Base-by-base conservation (phyloP, 192 early-diverging fungal species). In the Backusella tarrabulga region DNA sequence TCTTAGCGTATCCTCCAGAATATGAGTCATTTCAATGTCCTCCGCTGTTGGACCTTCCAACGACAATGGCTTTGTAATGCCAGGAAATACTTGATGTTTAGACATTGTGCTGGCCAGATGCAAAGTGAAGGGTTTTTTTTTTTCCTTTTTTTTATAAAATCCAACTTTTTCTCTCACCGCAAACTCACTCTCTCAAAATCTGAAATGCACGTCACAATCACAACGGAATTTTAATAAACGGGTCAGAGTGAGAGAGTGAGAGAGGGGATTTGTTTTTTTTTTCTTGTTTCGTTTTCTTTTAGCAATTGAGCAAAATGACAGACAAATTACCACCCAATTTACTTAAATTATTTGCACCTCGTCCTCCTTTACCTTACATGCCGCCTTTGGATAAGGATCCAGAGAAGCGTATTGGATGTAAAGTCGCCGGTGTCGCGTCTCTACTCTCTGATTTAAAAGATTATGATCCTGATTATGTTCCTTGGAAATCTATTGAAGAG, bases 341-440 rank as follows among this genome's bases (percentile, higher is more conserved):
- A 34, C 79, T 95, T 7, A 86, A 88, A 63, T 90, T 95, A 21
- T 97, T 97, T 85, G 90, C 91, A 21, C 93, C 95, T 29, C 87
- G 95, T 46, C 95, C 95, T 32, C 91, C 92, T 11, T 85, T 95
- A n/a, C 82, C 81, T 21, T 86, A 88, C 78, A 68, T 87, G 11
- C 77, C 87, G 35, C 93, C 95, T 32, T 73, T 94, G 67, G 94
- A 95, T 80, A 78, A 83, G 52, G 89, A 90, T 66, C 89, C 89
- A 3, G 86, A 78, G n/a, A 82, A 90, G 41, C 83, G 90, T 19
- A 74, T 80, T 17, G 85, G 88, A 6, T 83, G 90, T 11, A 74
- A 72, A 17, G 83, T 94, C 72, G 71, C 81, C 4, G 90, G 92
- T 26, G 76, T 97, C 70, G 89, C 87, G 17, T 81, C 87, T 35